Evolutionary conservation across 306 rosid genomes (phyloP).

Genomic region (Ammopiptanthus mongolicus): DNA sequence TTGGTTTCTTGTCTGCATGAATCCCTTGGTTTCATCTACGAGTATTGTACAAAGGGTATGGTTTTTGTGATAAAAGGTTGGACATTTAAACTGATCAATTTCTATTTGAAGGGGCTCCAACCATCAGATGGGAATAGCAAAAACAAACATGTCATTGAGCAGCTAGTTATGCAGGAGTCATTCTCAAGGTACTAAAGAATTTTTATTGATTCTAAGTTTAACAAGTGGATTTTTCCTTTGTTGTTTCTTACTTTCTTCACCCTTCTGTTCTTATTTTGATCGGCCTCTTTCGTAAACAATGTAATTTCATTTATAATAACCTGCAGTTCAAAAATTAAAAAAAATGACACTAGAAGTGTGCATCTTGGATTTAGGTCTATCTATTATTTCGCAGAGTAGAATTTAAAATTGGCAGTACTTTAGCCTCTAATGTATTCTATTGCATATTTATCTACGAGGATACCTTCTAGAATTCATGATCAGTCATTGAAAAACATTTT

Average conservation of each 20-base stretch:
- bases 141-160: constrained; percentile 55
- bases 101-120: constrained; percentile 37
- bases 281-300: constrained; percentile 1
- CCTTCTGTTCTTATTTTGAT: background rate
- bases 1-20: background rate
- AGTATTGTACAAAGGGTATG: background rate
- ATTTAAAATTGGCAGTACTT: background rate
- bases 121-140: constrained; percentile 34
- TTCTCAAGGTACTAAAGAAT: constrained; percentile 67
- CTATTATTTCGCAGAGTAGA: background rate
- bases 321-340: background rate
- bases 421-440: background rate
- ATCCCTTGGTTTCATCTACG: constrained; percentile 10
- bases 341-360: background rate
- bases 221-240: constrained; percentile 7
- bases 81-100: constrained; percentile 26
- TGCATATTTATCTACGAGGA: background rate
- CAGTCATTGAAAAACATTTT: background rate
- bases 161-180: constrained; percentile 67
- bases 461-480: background rate
- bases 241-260: background rate
- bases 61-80: constrained; percentile 35
- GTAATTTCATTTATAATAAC: background rate
- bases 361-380: background rate
- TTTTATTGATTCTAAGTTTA: background rate